Conservation (phyloP, 495 filamentous ascomycete species). For the Chaetomium fimeti region DNA sequence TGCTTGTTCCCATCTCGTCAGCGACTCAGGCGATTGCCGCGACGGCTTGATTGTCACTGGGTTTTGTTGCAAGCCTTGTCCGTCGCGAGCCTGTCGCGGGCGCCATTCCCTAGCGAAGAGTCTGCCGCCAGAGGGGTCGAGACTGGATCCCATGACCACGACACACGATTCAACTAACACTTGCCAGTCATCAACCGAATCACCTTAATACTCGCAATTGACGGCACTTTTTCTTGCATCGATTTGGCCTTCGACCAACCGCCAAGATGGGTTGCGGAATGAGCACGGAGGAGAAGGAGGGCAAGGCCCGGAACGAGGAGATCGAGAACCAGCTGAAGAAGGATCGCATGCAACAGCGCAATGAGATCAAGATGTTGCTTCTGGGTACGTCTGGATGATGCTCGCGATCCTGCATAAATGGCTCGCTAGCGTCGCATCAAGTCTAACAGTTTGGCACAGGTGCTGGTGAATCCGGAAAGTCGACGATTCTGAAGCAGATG, state of each 20-base stretch:
- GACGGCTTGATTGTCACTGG: background rate
- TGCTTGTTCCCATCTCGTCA: background rate
- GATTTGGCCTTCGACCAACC: slow-evolving; percentile 26
- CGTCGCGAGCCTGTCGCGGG: slow-evolving; percentile 1
- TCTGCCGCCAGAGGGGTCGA: background rate
- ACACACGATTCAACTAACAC: slow-evolving; percentile 16
- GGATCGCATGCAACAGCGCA: slow-evolving; percentile 92
- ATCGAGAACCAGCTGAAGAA: slow-evolving; percentile 97
- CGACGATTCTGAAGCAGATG: slow-evolving; percentile 99
- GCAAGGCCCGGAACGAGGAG: slow-evolving; percentile 98
- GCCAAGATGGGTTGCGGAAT: slow-evolving; percentile 98
- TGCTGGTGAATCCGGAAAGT: slow-evolving; percentile 99
- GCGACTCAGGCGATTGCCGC: background rate
- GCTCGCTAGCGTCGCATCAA: background rate
- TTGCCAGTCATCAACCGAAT: slow-evolving; percentile 10
- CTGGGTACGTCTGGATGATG: slow-evolving; percentile 64
- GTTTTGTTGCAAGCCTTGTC: background rate
- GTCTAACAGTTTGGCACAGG: slow-evolving; percentile 53
- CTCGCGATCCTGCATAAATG: background rate
- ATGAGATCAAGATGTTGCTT: slow-evolving; percentile 99
- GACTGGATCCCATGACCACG: background rate
- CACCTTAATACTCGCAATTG: slow-evolving; percentile 24
- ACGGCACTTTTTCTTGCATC: slow-evolving; percentile 24
- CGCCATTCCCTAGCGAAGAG: background rate
- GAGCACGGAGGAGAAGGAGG: slow-evolving; percentile 99